Evolutionary conservation across 192 early-diverging fungal genomes (phyloP), one percentile per base, ranked within the genome.

Genomic region (Dissophora globulifera): DNA sequence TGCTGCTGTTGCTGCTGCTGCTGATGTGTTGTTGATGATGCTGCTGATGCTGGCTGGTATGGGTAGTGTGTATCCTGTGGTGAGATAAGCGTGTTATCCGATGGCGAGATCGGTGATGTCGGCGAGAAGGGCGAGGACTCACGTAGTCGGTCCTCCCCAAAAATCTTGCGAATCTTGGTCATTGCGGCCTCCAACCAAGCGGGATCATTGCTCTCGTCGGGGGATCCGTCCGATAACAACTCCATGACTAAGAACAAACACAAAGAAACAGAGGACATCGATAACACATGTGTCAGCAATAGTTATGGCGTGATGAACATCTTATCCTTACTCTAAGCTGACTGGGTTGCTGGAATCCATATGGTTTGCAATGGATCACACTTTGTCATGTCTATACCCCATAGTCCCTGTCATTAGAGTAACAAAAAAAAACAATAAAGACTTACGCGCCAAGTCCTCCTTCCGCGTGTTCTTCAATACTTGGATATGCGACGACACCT

Each of bases 401-500:
- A n/a, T n/a, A n/a, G n/a, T n/a, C n/a, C n/a, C n/a, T n/a, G 13
- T 38, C 7, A 6, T 38, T 6, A 38, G 7, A 38, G 35, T 38
- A 38, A 38, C 35, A 38, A 3, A 53, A 26, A 9, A 54, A 38
- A 16, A 25, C 12, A 32, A 13, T 23, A 15, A 9, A 3, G 5
- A 42, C 79, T 82, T 82, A 86, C 84, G 72, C 10, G 68, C 48
- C 17, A 66, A 54, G 40, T 86, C 83, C 15, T 79, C 80, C 65
- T 88, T 88, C 42, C 88, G 86, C 38, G 89, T 90, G 53, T 93
- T 89, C 48, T 87, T 89, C 70, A 90, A 83, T 8, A 93, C 91
- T 72, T 93, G 91, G 41, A 93, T 91, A 56, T 93, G 91, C 15
- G 90, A 91, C 2, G 90, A 91, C 1, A 93, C 91, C 63, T 93